Evolutionary conservation across 768 basidiomycete genomes (phyloP).

Genomic region (Suillus fuscotomentosus): DNA sequence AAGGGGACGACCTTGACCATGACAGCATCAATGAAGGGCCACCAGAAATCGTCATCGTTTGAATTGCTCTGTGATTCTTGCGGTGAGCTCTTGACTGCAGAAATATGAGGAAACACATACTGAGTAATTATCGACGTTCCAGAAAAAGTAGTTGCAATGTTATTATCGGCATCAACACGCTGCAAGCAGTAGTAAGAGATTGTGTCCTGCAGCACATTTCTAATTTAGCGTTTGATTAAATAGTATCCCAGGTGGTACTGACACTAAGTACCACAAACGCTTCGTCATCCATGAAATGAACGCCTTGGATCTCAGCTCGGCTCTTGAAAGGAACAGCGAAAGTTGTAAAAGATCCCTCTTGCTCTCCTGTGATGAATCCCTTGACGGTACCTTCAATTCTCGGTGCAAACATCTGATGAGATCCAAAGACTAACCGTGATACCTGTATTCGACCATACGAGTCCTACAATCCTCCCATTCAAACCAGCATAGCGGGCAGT

Average conservation of each 20-base stretch:
- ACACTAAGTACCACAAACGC: conserved; percentile 25
- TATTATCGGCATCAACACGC: neutral
- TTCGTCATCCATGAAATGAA: conserved; percentile 22
- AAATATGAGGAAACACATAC: neutral
- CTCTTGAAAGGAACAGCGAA: conserved; percentile 19
- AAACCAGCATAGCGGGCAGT: conserved; percentile 19
- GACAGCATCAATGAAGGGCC: conserved; percentile 1
- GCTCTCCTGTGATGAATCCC: conserved; percentile 21
- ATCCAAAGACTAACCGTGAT: conserved; percentile 17
- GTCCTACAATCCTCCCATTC: conserved; percentile 33
- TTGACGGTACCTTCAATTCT: conserved; percentile 5
- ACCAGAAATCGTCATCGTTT: neutral
- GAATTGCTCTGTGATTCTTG: neutral
- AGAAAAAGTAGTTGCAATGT: neutral
- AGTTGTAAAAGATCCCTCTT: conserved; percentile 1
- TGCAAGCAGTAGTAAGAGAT: neutral
- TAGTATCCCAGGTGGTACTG: conserved; percentile 4
- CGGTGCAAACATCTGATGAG: neutral
- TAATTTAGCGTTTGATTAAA: neutral
- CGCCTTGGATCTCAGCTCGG: conserved; percentile 18
- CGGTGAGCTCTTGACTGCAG: neutral
- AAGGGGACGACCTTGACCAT: conserved; percentile 1
- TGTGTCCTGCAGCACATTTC: neutral
- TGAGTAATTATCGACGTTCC: neutral
- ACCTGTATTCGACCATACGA: conserved; percentile 48